Evolutionary conservation across 208 protist genomes (phyloP).

Genomic region (Tritrichomonas foetus): DNA sequence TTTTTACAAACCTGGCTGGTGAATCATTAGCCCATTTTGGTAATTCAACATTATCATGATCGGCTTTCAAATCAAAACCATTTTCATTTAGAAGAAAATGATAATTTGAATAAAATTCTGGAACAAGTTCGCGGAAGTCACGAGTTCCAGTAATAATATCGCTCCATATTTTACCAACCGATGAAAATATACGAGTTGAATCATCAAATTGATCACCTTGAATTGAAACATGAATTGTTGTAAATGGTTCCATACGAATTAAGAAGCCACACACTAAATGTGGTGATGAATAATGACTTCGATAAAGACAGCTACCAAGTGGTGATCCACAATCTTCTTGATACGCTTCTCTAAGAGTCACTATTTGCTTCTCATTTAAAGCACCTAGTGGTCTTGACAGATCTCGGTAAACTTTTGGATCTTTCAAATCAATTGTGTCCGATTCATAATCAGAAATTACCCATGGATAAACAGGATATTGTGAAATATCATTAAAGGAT

Average conservation of each 20-base stretch:
- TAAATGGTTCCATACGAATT: conserved; percentile 93
- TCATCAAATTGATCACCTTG: conserved; percentile 73
- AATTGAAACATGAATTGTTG: conserved; percentile 68
- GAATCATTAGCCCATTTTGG: neutral
- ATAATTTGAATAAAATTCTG: neutral
- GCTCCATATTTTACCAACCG: neutral
- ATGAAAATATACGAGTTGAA: neutral
- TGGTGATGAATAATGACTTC: no score
- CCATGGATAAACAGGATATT: no score
- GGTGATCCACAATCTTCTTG: no score
- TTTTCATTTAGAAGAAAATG: neutral
- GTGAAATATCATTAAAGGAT: no score
- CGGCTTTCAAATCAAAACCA: neutral
- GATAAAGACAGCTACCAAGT: no score
- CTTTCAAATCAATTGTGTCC: no score
- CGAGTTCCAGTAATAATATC: neutral
- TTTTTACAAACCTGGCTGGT: neutral
- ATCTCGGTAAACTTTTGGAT: no score
- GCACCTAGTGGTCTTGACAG: no score
- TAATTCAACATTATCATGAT: conserved; percentile 67
- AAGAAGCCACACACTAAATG: conserved; percentile 91
- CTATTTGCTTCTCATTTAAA: no score
- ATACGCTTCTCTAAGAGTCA: no score
- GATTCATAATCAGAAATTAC: no score
- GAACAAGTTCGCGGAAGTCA: neutral